phyloP scores from a whole-genome alignment of 1,139 yeast genomes.

The Suhomyces bokatorum region DNA sequence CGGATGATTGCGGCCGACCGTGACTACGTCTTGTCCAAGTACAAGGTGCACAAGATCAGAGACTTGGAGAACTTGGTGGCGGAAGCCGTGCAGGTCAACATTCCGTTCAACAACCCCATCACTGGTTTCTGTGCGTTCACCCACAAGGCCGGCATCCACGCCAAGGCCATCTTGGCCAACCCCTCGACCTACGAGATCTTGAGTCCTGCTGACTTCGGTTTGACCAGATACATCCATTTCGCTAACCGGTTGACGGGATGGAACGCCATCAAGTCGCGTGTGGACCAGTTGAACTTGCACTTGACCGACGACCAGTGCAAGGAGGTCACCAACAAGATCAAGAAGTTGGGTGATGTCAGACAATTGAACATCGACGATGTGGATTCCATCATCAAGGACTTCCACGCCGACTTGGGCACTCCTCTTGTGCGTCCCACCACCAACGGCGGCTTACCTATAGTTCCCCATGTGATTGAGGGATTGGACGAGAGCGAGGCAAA shows the following conservation, averaged over 20 bases:
- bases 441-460: slow-evolving; percentile 14
- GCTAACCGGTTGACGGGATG: slow-evolving; percentile 98
- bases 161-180: slow-evolving; percentile 97
- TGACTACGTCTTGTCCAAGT: slow-evolving; percentile 91
- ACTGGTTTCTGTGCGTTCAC: slow-evolving; percentile 99
- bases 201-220: slow-evolving; percentile 92
- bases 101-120: slow-evolving; percentile 97
- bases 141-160: slow-evolving; percentile 99
- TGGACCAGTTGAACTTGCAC: slow-evolving; percentile 89
- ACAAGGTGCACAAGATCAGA: slow-evolving; percentile 93
- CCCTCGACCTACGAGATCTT: slow-evolving; percentile 97
- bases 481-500: slow-evolving; percentile 16
- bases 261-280: slow-evolving; percentile 98
- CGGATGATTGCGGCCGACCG: slow-evolving; percentile 99
- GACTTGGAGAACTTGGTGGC: slow-evolving; percentile 96
- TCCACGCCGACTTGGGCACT: slow-evolving; percentile 64
- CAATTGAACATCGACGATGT: slow-evolving; percentile 95
- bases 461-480: slow-evolving; percentile 24
- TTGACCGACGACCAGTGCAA: slow-evolving; percentile 91
- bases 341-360: slow-evolving; percentile 92
- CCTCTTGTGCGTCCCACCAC: slow-evolving; percentile 25
- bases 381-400: slow-evolving; percentile 93
- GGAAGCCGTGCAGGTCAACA: slow-evolving; percentile 93
- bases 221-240: slow-evolving; percentile 92
- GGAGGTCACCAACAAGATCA: slow-evolving; percentile 91